Evolutionary conservation across 2,329 filamentous ascomycete genomes (phyloP).

Genomic region (Leptodontidium sp.): DNA sequence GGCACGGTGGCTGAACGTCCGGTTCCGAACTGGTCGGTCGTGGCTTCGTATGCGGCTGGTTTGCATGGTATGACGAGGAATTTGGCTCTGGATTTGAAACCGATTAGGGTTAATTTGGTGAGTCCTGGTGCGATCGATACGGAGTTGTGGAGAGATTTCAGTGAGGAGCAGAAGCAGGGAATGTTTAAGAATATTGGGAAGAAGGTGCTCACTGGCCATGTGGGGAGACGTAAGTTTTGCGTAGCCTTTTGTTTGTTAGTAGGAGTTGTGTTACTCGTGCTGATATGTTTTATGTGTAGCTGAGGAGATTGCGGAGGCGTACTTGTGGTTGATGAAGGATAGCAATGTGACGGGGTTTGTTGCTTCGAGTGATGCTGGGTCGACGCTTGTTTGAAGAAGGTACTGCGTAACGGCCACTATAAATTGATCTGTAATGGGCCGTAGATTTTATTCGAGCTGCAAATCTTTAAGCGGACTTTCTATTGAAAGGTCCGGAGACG

Average conservation of each 20-base stretch:
- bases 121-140: constrained; percentile 62
- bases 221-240: constrained; percentile 34
- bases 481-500: background rate
- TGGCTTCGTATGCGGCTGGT: constrained; percentile 58
- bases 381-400: constrained; percentile 27
- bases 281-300: constrained; percentile 29
- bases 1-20: constrained; percentile 34
- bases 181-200: constrained; percentile 39
- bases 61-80: constrained; percentile 61
- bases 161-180: constrained; percentile 49
- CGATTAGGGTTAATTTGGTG: constrained; percentile 69
- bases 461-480: background rate
- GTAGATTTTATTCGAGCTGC: background rate
- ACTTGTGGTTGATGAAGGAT: constrained; percentile 55
- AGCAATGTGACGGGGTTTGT: constrained; percentile 49
- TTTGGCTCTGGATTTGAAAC: constrained; percentile 69
- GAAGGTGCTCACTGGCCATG: constrained; percentile 31
- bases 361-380: constrained; percentile 34
- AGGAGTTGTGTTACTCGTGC: background rate
- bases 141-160: constrained; percentile 50
- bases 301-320: constrained; percentile 54
- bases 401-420: background rate
- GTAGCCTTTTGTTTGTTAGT: background rate
- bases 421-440: background rate
- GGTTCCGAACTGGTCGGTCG: constrained; percentile 53